Percentiles rank a stretch among this genome's conserved stretches.
Conservation (phyloP, 1,139 yeast species). For the Geotrichum siamense region DNA sequence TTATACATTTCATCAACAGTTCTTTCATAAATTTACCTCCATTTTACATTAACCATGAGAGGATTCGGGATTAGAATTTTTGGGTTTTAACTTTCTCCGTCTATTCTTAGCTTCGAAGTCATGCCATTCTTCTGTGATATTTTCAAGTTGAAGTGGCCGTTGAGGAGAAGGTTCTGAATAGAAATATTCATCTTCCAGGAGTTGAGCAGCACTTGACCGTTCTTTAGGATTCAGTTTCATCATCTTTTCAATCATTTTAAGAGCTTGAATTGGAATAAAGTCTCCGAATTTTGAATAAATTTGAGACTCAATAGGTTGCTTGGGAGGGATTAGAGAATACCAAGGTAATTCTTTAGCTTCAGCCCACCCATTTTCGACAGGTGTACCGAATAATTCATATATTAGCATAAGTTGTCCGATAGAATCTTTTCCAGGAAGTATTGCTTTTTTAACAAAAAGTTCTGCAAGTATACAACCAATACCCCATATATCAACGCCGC, state of each 20-base stretch:
- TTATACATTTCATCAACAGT: no score
- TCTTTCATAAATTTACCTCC: no score
- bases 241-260: conserved; percentile 57
- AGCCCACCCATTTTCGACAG: conserved; percentile 72
- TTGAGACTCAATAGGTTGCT: conserved; percentile 39
- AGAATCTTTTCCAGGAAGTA: conserved; percentile 86
- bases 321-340: conserved; percentile 79
- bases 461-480: conserved; percentile 88
- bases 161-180: conserved; percentile 57
- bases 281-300: conserved; percentile 36
- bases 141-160: conserved; percentile 47
- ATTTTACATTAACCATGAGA: no score
- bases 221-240: conserved; percentile 60
- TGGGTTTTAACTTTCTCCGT: conserved; percentile 58
- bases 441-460: conserved; percentile 63
- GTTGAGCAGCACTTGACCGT: conserved; percentile 56
- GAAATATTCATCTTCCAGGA: conserved; percentile 64
- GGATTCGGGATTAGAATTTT: no score
- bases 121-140: conserved; percentile 83
- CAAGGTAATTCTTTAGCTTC: conserved; percentile 71
- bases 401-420: conserved; percentile 73
- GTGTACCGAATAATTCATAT: conserved; percentile 82
- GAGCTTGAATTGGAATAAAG: conserved; percentile 46
- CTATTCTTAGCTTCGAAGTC: conserved; percentile 91
- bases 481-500: conserved; percentile 96